A percentile compares a stretch with the other conserved stretches of the same genome.
Conservation (phyloP, 768 basidiomycete species). For the Tricholoma saponaceum region DNA sequence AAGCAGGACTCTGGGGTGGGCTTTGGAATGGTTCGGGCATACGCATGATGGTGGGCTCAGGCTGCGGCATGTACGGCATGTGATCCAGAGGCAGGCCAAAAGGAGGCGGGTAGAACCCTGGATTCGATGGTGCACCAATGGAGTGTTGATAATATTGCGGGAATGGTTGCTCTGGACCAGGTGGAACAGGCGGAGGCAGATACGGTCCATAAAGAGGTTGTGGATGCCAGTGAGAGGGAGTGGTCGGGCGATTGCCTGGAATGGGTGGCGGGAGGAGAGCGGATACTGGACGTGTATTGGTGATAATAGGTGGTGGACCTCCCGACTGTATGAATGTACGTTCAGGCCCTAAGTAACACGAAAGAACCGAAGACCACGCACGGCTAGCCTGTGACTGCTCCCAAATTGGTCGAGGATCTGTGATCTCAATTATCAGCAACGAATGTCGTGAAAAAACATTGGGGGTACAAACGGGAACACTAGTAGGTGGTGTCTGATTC, state of each 20-base stretch:
- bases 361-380: not conserved
- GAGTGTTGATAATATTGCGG: conserved; percentile 7
- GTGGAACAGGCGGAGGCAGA: conserved; percentile 18
- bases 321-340: not conserved
- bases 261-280: not conserved
- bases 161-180: conserved; percentile 5
- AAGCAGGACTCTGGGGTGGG: conserved; percentile 3
- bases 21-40: not conserved
- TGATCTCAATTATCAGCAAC: not conserved
- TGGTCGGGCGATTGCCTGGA: not conserved
- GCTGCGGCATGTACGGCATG: conserved; percentile 1
- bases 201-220: conserved; percentile 3
- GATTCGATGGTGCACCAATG: conserved; percentile 2
- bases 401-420: not conserved
- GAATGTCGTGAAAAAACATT: not conserved
- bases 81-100: conserved; percentile 3
- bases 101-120: conserved; percentile 5
- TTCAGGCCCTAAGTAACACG: not conserved
- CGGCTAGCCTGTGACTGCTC: not conserved
- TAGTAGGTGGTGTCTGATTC: not conserved
- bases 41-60: not conserved
- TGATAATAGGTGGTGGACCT: not conserved
- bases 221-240: not conserved
- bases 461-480: not conserved
- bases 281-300: not conserved